Percentiles rank a stretch among this genome's conserved stretches.
Evolutionary conservation across 495 filamentous ascomycete genomes (phyloP).

Genomic region (Penicillium cataractarum): DNA sequence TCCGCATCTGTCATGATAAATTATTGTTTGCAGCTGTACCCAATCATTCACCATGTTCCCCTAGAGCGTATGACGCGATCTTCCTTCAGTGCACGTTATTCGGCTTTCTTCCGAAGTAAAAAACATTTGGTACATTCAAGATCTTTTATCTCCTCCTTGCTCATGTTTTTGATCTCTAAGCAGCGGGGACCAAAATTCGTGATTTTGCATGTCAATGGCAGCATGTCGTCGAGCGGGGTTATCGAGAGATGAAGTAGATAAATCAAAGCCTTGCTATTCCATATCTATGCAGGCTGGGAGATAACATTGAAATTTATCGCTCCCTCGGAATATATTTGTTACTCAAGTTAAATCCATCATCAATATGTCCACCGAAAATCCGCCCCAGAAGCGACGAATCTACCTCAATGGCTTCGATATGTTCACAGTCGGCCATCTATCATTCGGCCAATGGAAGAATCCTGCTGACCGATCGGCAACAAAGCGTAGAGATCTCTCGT

Average conservation of each 20-base stretch:
- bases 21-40: background rate
- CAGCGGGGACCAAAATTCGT: background rate
- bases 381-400: conserved; percentile 15
- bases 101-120: background rate
- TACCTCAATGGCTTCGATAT: conserved; percentile 30
- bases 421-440: conserved; percentile 27
- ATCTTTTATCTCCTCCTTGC: background rate
- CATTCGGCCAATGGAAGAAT: conserved; percentile 26
- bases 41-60: background rate
- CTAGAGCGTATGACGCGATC: background rate
- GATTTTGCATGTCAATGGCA: background rate
- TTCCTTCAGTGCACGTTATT: background rate
- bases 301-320: too few species aligned
- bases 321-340: background rate
- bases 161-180: background rate
- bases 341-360: background rate
- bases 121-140: background rate
- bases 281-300: too few species aligned
- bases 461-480: conserved; percentile 3
- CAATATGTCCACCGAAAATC: background rate
- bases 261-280: background rate
- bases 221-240: background rate
- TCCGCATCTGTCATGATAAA: background rate
- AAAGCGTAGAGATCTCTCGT: background rate
- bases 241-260: background rate